phyloP scores from a whole-genome alignment of 2,329 filamentous ascomycete species.

The Plectosphaerella sp. region DNA sequence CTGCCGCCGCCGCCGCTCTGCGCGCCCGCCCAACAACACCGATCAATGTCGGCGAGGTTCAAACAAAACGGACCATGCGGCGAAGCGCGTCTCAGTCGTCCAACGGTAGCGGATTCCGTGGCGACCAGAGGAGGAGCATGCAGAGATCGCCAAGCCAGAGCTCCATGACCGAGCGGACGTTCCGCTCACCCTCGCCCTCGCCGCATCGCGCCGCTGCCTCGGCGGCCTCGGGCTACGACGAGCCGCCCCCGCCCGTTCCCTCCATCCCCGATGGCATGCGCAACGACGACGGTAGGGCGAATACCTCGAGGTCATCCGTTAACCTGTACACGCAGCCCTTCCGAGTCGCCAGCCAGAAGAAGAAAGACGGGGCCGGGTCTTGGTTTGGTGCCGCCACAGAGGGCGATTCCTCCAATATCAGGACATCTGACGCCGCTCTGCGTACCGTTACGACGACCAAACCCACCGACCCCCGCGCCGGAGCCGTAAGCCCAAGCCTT shows the following conservation, averaged over 20 bases:
- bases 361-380: slow-evolving; percentile 34
- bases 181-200: slow-evolving; percentile 68
- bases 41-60: slow-evolving; percentile 73
- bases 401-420: slow-evolving; percentile 39
- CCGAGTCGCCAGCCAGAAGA: slow-evolving; percentile 48
- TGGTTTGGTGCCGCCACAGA: slow-evolving; percentile 45
- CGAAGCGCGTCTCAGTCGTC: slow-evolving; percentile 71
- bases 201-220: slow-evolving; percentile 31
- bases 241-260: slow-evolving; percentile 74
- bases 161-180: slow-evolving; percentile 87
- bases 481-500: slow-evolving; percentile 41
- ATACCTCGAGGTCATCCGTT: slow-evolving; percentile 24
- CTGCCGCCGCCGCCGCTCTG: slow-evolving; percentile 82
- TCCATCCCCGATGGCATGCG: slow-evolving; percentile 54
- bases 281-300: slow-evolving; percentile 17
- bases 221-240: slow-evolving; percentile 26
- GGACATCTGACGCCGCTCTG: slow-evolving; percentile 38
- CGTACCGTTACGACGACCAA: slow-evolving; percentile 10
- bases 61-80: slow-evolving; percentile 80
- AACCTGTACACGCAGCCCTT: slow-evolving; percentile 45
- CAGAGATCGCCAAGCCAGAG: slow-evolving; percentile 65
- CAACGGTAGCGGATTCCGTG: slow-evolving; percentile 40
- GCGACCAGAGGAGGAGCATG: slow-evolving; percentile 39
- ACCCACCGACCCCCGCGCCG: slow-evolving; percentile 27
- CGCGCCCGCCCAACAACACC: slow-evolving; percentile 73